Evolutionary conservation across 1,284 basidiomycete species (phyloP), one percentile per base, ranked within the genome.

Genomic region (Apiotrichum veenhuisii): DNA sequence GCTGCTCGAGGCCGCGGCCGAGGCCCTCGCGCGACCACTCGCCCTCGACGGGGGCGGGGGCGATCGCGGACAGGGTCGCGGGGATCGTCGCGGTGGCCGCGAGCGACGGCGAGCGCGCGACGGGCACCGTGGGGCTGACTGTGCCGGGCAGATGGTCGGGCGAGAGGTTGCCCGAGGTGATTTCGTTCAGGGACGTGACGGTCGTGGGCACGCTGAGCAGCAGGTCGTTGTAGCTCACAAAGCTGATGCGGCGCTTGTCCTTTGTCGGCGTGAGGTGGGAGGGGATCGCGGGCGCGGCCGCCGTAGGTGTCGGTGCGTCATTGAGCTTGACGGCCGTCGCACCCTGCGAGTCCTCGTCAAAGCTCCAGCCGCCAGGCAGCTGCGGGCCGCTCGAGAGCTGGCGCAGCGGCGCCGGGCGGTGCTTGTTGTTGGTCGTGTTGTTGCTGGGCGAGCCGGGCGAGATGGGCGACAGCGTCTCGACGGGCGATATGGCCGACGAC

Each of bases 11-110:
- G 0, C 89, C 89, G 58, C 80, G 82, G 0, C 89, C 89, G 15
- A 91, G 74, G 0, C 89, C 89, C 66, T 90, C 87, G 8, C 88
- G 79, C 64, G 88, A 85, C 88, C 88, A 91, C 73, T 91, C 89
- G 0, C 87, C 88, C 30, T 86, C 58, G 26, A 50, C 23, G 22
- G 51, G 51, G 26, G 46, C 23, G 22, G 51, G 51, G n/a, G 51
- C 40, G 20, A 51, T 17, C 2, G 33, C 27, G 3, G 38, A 40
- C 22, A 49, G 37, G 14, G 20, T 40, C 18, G 23, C 30, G 14
- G 45, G 23, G 17, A 48, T 36, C 8, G 33, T 49, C 14, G 56
- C 38, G 36, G 36, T 56, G 15, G 57, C 41, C 34, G 59, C 61
- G 23, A 68, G 54, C 14, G 65, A 57, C 79, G 57, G 81, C 73